Evolutionary conservation across 1,284 basidiomycete genomes (phyloP), one percentile per base, ranked within the genome.

Genomic region (Apiotrichum gracile): DNA sequence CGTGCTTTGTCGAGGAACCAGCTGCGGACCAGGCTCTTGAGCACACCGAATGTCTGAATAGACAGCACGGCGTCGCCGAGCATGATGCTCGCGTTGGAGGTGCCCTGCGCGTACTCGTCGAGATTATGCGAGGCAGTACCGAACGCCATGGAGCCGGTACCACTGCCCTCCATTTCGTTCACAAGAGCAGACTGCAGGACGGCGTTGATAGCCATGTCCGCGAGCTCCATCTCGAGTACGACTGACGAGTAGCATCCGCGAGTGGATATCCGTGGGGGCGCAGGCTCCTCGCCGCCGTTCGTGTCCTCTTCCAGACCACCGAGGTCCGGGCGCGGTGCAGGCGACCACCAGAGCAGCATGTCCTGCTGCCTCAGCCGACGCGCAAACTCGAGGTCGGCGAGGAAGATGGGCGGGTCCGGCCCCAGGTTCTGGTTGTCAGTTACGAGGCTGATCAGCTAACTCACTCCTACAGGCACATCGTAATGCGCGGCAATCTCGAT

Each of bases 261-360:
- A 0, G 84, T 82, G 39, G 85, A 80, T 72, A 97, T 91, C 62
- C 96, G 92, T 0, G 90, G 88, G 51, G 84, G 85, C 6, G 84
- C 82, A n/a, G 91, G 77, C 46, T 91, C 89, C 58, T 92, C 91
- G 41, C 70, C 66, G 1, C 83, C 82, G 47, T 87, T 81, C 39
- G 82, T 81, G 70, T 98, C 96, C 47, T 90, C 84, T 69, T 99
- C 92, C 45, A 86, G 82, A 2, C 96, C 96, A 39, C 96, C 96
- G 0, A 98, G 80, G 74, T 98, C 96, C 4, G 96, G 93, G n/a
- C 82, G 81, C 33, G 88, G 84, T 5, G 85, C 83, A 1, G 86
- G 81, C 4, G 94, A 94, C 96, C 96, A 99, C 96, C 96, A 99
- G 2, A 98, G 78, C 3, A 97, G 79, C 72, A 90, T 85, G 67